Conservation (phyloP, 371 early-diverging fungal genomes). For the Mortierella sp. region DNA sequence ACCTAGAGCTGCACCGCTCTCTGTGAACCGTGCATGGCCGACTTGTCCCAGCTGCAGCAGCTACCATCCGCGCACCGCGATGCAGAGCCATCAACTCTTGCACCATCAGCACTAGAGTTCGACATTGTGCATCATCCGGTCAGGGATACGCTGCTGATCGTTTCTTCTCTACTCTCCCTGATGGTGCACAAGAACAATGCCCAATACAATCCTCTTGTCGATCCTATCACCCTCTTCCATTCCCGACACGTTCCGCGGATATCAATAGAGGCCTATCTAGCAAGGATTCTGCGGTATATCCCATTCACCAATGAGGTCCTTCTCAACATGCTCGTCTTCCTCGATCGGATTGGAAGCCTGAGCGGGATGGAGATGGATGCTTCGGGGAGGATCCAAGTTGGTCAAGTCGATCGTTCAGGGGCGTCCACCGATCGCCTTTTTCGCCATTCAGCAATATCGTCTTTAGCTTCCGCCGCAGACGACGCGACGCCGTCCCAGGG, state of each 20-base stretch:
- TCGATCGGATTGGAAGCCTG: conserved; percentile 79
- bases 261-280: conserved; percentile 70
- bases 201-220: conserved; percentile 55
- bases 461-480: no score
- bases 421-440: no score
- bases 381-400: no score
- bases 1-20: no score
- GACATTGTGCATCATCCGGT: conserved; percentile 52
- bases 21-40: no score
- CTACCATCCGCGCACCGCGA: no score
- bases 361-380: conserved; percentile 46
- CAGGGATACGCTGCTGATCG: conserved; percentile 55
- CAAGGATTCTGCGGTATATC: conserved; percentile 79
- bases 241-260: conserved; percentile 84
- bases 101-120: no score
- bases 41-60: no score
- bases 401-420: no score
- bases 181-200: conserved; percentile 73
- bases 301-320: conserved; percentile 82
- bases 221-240: conserved; percentile 82
- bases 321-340: conserved; percentile 82
- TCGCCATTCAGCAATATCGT: no score
- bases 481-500: no score
- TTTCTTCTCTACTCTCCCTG: conserved; percentile 60
- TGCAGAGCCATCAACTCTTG: no score